Percentiles rank a stretch among this genome's conserved stretches.
Evolutionary conservation across 257 asterid species (phyloP).

Genomic region (Solanum raphanifolium): DNA sequence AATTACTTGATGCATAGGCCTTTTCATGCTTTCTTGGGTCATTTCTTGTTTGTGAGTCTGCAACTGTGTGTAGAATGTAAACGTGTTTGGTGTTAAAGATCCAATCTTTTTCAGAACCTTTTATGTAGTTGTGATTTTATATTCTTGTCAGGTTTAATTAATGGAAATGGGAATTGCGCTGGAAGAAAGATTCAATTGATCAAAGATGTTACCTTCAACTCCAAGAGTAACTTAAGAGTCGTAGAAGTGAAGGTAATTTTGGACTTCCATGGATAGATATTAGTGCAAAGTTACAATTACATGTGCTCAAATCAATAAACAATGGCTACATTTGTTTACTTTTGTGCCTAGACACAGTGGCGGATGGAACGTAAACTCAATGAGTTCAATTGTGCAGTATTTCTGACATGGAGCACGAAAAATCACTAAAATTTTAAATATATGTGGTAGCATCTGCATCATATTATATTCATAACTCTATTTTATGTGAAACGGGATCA

Average conservation of each 20-base stretch:
- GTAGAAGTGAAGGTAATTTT: slow-evolving; percentile 20
- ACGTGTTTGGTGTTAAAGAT: background rate
- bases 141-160: slow-evolving; percentile 1
- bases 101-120: background rate
- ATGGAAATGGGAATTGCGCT: background rate
- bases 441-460: no score
- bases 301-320: background rate
- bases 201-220: slow-evolving; percentile 7
- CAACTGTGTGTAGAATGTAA: background rate
- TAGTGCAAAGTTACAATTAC: background rate
- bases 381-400: no score
- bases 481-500: no score
- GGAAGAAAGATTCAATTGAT: slow-evolving; percentile 17
- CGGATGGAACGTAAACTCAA: no score
- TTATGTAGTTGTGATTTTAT: background rate
- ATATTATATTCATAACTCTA: no score
- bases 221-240: slow-evolving; percentile 8
- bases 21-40: background rate
- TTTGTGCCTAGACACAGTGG: no score
- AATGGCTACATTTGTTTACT: background rate
- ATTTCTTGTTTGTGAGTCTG: background rate
- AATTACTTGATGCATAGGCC: background rate
- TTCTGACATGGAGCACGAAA: no score
- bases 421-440: no score
- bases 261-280: background rate